Evolutionary conservation across 2,329 filamentous ascomycete genomes (phyloP).

Genomic region (Stagonosporopsis vannaccii): DNA sequence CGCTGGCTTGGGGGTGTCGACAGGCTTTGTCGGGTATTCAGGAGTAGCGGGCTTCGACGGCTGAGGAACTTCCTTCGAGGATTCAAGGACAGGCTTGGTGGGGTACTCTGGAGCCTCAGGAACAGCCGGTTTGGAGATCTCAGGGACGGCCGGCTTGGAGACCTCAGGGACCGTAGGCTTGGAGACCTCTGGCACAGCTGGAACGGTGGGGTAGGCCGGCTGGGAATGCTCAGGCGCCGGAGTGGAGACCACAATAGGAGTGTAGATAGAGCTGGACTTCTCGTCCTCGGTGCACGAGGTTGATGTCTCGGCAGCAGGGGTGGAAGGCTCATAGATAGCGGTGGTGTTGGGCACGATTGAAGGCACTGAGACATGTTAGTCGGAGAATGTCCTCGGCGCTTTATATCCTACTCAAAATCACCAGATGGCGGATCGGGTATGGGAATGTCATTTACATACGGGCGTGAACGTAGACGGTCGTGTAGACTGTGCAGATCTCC

Average conservation of each 20-base stretch:
- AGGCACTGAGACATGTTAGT: slow-evolving; percentile 33
- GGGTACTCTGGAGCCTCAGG: slow-evolving; percentile 16
- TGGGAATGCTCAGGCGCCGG: slow-evolving; percentile 16
- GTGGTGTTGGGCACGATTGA: slow-evolving; percentile 37
- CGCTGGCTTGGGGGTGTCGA: slow-evolving; percentile 21
- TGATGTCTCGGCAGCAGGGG: slow-evolving; percentile 69
- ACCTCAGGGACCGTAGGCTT: slow-evolving; percentile 18
- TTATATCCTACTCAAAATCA: neutral
- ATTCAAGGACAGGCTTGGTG: slow-evolving; percentile 4
- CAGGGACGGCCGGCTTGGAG: slow-evolving; percentile 18
- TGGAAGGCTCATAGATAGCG: slow-evolving; percentile 27
- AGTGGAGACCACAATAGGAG: slow-evolving; percentile 28
- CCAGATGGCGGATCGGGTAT: neutral
- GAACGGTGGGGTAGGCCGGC: slow-evolving; percentile 16
- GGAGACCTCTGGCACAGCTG: slow-evolving; percentile 17
- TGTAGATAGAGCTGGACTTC: slow-evolving; percentile 65
- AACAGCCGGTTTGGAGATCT: slow-evolving; percentile 18
- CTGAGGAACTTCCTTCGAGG: neutral
- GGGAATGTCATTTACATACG: slow-evolving; percentile 54
- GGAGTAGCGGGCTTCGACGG: slow-evolving; percentile 13
- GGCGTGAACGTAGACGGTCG: slow-evolving; percentile 56
- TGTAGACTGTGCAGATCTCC: slow-evolving; percentile 78
- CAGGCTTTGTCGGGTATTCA: slow-evolving; percentile 15
- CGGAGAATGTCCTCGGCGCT: neutral
- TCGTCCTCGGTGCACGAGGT: slow-evolving; percentile 78